Percentiles rank a stretch among this genome's conserved stretches.
phyloP scores from a whole-genome alignment of 2,329 filamentous ascomycete genomes.

The Trichoderma guizhouense region DNA sequence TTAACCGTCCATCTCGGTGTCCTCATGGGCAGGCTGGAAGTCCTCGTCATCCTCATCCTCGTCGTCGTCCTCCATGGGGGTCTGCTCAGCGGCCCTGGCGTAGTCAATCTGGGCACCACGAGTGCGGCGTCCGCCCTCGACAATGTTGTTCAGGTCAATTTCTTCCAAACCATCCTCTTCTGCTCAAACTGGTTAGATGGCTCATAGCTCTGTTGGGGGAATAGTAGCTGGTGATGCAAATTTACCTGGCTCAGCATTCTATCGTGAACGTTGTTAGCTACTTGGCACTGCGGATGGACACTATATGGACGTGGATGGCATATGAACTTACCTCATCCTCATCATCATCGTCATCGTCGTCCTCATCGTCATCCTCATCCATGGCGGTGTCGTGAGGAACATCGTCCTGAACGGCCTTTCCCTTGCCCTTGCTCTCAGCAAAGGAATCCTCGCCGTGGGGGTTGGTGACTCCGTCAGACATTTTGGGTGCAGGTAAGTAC shows the following conservation, averaged over 20 bases:
- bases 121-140: slow-evolving; percentile 74
- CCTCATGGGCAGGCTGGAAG: slow-evolving; percentile 61
- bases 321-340: slow-evolving; percentile 26
- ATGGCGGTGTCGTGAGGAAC: slow-evolving; percentile 60
- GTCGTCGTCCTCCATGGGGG: slow-evolving; percentile 70
- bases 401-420: slow-evolving; percentile 62
- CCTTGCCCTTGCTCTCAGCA: slow-evolving; percentile 76
- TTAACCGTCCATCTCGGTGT: slow-evolving; percentile 62
- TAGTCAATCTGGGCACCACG: slow-evolving; percentile 92
- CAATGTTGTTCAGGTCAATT: slow-evolving; percentile 87
- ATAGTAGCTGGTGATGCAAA: slow-evolving; percentile 11
- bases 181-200: slow-evolving; percentile 16
- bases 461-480: slow-evolving; percentile 49
- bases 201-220: neutral
- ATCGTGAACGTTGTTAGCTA: slow-evolving; percentile 25
- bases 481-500: slow-evolving; percentile 6
- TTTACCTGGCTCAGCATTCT: slow-evolving; percentile 33
- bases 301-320: neutral
- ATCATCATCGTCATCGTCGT: slow-evolving; percentile 62
- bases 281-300: neutral
- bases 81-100: slow-evolving; percentile 80
- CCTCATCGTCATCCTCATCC: slow-evolving; percentile 72
- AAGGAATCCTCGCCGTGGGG: slow-evolving; percentile 42
- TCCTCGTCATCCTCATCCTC: slow-evolving; percentile 75
- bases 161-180: slow-evolving; percentile 82